phyloP scores from a whole-genome alignment of 768 basidiomycete genomes.

The Xerocomellus intermedius region DNA sequence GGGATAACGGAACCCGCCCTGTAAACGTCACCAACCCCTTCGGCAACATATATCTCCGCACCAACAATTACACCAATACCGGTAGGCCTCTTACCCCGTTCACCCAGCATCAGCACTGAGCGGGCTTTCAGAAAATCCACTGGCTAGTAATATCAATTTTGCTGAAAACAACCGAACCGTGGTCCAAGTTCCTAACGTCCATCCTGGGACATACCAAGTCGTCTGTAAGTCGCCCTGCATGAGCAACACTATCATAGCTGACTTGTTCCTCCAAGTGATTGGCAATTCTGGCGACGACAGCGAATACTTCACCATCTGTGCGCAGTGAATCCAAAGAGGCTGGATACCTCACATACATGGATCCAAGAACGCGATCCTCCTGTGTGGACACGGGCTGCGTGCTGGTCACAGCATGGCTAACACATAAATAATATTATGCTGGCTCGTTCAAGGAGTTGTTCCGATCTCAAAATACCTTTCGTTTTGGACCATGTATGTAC shows the following conservation, averaged over 20 bases:
- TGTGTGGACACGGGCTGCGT: not conserved
- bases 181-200: slow-evolving; percentile 32
- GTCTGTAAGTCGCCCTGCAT: slow-evolving; percentile 25
- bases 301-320: slow-evolving; percentile 24
- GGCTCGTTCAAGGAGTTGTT: too few species aligned
- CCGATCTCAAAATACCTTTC: not conserved
- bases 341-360: not conserved
- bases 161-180: too few species aligned
- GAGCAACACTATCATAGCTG: not conserved
- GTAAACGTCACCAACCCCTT: slow-evolving; percentile 32
- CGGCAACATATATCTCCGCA: slow-evolving; percentile 32
- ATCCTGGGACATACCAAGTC: slow-evolving; percentile 32
- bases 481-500: not conserved
- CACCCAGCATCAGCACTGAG: slow-evolving; percentile 3
- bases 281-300: slow-evolving; percentile 35
- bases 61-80: too few species aligned
- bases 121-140: not conserved
- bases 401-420: not conserved
- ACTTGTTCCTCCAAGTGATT: slow-evolving; percentile 26
- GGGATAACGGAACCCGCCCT: slow-evolving; percentile 32
- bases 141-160: too few species aligned
- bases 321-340: not conserved
- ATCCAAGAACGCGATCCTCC: too few species aligned
- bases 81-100: slow-evolving; percentile 20
- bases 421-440: not conserved